Percentiles rank a stretch among this genome's conserved stretches.
Evolutionary conservation across 768 basidiomycete genomes (phyloP).

Genomic region (Gautieria morchelliformis): DNA sequence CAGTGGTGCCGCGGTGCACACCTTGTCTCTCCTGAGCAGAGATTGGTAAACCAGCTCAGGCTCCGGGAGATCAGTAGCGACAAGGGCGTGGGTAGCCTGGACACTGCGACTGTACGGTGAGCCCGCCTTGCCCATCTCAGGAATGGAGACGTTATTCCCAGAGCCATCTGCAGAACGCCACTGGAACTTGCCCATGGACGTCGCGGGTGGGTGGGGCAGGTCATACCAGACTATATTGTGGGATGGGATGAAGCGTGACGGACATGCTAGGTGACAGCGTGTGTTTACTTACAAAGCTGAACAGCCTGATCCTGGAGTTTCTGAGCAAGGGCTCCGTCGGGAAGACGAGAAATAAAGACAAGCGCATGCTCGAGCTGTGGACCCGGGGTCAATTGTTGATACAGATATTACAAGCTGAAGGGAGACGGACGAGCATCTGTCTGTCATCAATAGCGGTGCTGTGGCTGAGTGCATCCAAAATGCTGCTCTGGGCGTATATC

Average conservation of each 20-base stretch:
- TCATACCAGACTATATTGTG: constrained; percentile 61
- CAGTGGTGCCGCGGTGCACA: constrained; percentile 15
- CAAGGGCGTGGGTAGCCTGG: constrained; percentile 55
- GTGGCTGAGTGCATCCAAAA: constrained; percentile 53
- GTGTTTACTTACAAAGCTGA: constrained; percentile 41
- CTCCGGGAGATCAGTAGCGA: constrained; percentile 64
- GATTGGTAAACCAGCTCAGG: constrained; percentile 75
- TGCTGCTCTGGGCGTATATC: constrained; percentile 23
- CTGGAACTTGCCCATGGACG: constrained; percentile 51
- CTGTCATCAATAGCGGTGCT: constrained; percentile 64
- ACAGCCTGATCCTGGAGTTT: constrained; percentile 30
- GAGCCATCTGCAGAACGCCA: constrained; percentile 74
- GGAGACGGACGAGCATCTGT: constrained; percentile 54
- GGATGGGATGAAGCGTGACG: background rate
- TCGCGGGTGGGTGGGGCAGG: constrained; percentile 68
- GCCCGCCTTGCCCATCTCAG: constrained; percentile 69
- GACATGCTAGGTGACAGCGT: background rate
- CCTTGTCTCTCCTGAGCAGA: constrained; percentile 62
- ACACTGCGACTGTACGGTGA: constrained; percentile 80
- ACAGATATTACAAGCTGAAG: background rate
- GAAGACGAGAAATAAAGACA: constrained; percentile 49
- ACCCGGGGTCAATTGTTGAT: background rate
- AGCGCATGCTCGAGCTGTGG: constrained; percentile 63
- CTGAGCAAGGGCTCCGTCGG: constrained; percentile 35
- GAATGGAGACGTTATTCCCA: constrained; percentile 59